These are phyloP conservation scores for Plasmodium blacklocki DNA, from an alignment of 169 alveolate species.

Conservation along the genomic window DNA sequence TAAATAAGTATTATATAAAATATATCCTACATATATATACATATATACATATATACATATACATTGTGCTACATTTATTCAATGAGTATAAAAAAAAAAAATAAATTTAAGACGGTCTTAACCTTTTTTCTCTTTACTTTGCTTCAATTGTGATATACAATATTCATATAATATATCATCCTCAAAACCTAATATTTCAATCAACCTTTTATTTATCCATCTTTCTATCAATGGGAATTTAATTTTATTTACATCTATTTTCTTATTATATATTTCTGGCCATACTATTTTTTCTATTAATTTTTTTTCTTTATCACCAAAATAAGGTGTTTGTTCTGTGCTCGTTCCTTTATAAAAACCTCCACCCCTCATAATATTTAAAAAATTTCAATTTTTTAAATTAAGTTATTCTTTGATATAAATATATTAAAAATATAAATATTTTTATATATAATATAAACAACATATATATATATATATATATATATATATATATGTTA, in stretches of 20 bases:
- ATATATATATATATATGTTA: too few species aligned
- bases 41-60: too few species aligned
- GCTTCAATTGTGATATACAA: conserved; percentile 83
- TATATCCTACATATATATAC: not conserved
- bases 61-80: not conserved
- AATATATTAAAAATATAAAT: not conserved
- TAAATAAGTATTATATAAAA: not conserved
- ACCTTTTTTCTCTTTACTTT: conserved; percentile 81
- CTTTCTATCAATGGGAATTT: conserved; percentile 81
- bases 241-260: conserved; percentile 82
- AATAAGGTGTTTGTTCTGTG: conserved; percentile 81
- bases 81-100: not conserved
- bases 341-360: conserved; percentile 77
- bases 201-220: conserved; percentile 83
- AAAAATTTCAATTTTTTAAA: too few species aligned
- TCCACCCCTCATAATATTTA: conserved; percentile 18
- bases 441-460: not conserved
- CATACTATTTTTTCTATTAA: conserved; percentile 83
- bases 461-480: not conserved
- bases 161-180: conserved; percentile 85
- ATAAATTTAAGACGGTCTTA: conserved; percentile 30
- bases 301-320: conserved; percentile 86
- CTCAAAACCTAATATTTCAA: conserved; percentile 86
- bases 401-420: too few species aligned
- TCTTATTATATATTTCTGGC: conserved; percentile 81